Percentiles rank a stretch among this genome's conserved stretches.
phyloP scores from a whole-genome alignment of 192 early-diverging fungal genomes.

The Backusella tuberculispora region DNA sequence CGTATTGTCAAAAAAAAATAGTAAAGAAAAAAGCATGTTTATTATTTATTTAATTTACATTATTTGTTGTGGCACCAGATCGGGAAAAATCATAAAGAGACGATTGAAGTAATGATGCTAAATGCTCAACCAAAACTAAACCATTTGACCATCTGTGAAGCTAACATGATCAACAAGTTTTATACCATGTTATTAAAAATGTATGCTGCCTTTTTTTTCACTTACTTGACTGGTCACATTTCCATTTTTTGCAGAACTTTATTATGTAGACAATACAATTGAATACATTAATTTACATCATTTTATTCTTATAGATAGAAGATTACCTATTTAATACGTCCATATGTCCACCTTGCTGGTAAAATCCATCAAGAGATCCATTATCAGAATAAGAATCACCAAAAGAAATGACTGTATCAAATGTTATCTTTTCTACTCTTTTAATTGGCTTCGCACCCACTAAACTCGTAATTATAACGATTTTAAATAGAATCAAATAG shows the following conservation, averaged over 20 bases:
- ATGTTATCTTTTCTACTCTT: not conserved
- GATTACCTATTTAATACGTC: constrained; percentile 10
- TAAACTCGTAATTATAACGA: not conserved
- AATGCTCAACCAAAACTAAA: not conserved
- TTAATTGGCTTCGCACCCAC: not conserved
- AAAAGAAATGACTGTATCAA: constrained; percentile 3
- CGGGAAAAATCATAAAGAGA: constrained; percentile 9
- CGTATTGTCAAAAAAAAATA: not conserved
- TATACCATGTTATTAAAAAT: not conserved
- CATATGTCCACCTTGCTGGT: not conserved
- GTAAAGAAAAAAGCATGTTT: not conserved
- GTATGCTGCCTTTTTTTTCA: not conserved
- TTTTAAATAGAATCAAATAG: not conserved
- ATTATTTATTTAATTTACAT: not conserved
- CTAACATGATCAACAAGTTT: not conserved
- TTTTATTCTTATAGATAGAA: not conserved
- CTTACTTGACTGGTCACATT: constrained; percentile 9
- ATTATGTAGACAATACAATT: not conserved
- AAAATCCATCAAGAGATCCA: not conserved
- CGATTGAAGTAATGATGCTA: not conserved
- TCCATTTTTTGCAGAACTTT: constrained; percentile 4
- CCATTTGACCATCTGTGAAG: constrained; percentile 11
- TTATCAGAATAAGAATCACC: constrained; percentile 10
- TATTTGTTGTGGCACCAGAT: not conserved
- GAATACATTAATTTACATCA: not conserved